A percentile compares a stretch with the other conserved stretches of the same genome.
phyloP scores from a whole-genome alignment of 2,329 filamentous ascomycete genomes.

The Xylariomycetidae sp. region DNA sequence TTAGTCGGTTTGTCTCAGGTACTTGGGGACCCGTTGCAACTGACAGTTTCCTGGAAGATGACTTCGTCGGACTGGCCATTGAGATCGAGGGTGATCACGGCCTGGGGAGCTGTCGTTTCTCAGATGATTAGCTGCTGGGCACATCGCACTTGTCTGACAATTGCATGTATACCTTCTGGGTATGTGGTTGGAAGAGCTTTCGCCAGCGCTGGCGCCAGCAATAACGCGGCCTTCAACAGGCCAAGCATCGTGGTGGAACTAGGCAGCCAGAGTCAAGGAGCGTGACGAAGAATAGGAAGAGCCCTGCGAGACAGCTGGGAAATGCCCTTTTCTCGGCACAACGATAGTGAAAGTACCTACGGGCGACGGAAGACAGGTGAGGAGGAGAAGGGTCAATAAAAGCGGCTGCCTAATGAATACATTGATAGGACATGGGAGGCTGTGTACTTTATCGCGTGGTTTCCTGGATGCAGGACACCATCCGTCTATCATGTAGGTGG shows the following conservation, averaged over 20 bases:
- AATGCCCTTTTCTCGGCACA: too few species aligned
- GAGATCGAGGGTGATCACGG: constrained; percentile 22
- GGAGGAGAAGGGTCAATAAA: too few species aligned
- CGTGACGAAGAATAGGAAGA: constrained; percentile 5
- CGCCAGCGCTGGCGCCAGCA: constrained; percentile 32
- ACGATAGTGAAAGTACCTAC: too few species aligned
- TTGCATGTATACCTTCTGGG: constrained; percentile 1
- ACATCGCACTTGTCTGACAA: too few species aligned
- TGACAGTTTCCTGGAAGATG: constrained; percentile 18
- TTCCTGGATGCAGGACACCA: too few species aligned
- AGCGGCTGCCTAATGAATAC: too few species aligned
- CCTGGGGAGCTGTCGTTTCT: constrained; percentile 15
- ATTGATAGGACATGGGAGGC: too few species aligned
- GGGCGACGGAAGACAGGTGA: too few species aligned
- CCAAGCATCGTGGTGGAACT: constrained; percentile 28
- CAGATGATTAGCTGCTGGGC: constrained; percentile 3
- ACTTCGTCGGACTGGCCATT: constrained; percentile 10
- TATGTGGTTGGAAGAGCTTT: constrained; percentile 18
- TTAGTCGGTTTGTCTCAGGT: too few species aligned
- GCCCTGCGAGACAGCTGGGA: not conserved
- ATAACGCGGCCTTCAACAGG: constrained; percentile 26
- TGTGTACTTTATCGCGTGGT: too few species aligned
- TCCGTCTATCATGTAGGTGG: too few species aligned
- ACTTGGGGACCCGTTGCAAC: too few species aligned
- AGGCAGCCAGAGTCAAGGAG: constrained; percentile 16